Percentiles rank a stretch among this genome's conserved stretches.
Evolutionary conservation across 139 green algal species (phyloP).

Genomic region (Nannochloris sp.): DNA sequence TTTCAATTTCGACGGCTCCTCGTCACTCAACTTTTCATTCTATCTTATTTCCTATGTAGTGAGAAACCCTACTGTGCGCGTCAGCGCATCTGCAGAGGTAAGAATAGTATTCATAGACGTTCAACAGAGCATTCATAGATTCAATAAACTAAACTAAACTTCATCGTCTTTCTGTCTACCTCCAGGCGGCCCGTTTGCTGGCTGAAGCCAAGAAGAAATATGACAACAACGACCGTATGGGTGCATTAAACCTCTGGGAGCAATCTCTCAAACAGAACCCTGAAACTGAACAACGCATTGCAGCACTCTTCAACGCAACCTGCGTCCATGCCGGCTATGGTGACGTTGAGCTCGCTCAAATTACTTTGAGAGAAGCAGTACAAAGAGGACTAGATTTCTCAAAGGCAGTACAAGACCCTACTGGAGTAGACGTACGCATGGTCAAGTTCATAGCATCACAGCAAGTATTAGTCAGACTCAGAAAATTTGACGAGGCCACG

Average conservation of each 20-base stretch:
- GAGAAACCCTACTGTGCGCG: background rate
- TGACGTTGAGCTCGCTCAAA: constrained; percentile 76
- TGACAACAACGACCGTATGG: constrained; percentile 52
- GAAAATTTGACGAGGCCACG: constrained; percentile 49
- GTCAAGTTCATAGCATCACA: constrained; percentile 47
- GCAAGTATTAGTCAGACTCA: constrained; percentile 72
- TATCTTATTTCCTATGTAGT: too few relatives aligned
- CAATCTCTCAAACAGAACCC: constrained; percentile 40
- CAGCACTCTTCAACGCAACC: constrained; percentile 49
- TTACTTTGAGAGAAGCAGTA: constrained; percentile 61
- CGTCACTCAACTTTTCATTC: too few relatives aligned
- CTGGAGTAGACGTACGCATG: constrained; percentile 31
- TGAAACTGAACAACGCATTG: constrained; percentile 31
- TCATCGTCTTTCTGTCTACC: background rate
- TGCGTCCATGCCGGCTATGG: constrained; percentile 67
- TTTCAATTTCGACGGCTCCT: too few relatives aligned
- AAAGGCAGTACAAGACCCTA: constrained; percentile 3
- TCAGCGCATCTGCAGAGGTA: too few relatives aligned
- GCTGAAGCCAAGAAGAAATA: constrained; percentile 44
- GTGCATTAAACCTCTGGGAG: constrained; percentile 61
- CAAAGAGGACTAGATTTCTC: constrained; percentile 56
- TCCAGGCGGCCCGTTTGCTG: constrained; percentile 30
- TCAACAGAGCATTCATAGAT: too few relatives aligned
- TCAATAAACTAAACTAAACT: background rate
- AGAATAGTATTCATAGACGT: too few relatives aligned